These are phyloP conservation scores for Tricholoma hemisulphureum DNA, from an alignment of 768 basidiomycete genomes.

Conservation along the genomic window DNA sequence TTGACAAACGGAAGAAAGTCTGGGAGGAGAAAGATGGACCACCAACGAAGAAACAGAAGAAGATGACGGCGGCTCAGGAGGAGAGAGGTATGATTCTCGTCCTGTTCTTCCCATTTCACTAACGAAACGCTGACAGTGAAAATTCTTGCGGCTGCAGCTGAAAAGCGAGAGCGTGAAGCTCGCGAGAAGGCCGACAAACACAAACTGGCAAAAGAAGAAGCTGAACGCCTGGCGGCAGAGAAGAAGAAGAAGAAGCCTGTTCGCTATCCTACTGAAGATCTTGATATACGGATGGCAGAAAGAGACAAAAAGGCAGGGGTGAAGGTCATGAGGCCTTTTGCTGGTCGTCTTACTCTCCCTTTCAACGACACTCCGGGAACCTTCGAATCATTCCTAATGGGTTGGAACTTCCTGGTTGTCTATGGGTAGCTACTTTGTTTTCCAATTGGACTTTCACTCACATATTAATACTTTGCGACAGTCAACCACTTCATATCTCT, in stretches of 20 bases:
- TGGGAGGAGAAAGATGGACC: constrained; percentile 89
- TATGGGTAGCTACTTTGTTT: constrained; percentile 70
- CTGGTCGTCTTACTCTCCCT: constrained; percentile 61
- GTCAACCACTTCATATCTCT: constrained; percentile 85
- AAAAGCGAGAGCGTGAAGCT: constrained; percentile 68
- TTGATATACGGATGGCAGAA: constrained; percentile 76
- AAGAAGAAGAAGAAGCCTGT: constrained; percentile 88
- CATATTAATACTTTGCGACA: constrained; percentile 29
- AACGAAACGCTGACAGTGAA: constrained; percentile 21
- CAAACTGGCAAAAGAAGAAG: constrained; percentile 64
- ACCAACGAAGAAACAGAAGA: constrained; percentile 79
- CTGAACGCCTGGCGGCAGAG: constrained; percentile 67
- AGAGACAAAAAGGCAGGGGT: constrained; percentile 82
- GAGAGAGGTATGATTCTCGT: constrained; percentile 55
- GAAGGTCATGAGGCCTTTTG: constrained; percentile 62
- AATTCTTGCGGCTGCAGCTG: constrained; percentile 37
- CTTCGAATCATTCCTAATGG: constrained; percentile 86
- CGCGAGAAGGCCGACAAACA: constrained; percentile 69
- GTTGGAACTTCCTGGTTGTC: constrained; percentile 92
- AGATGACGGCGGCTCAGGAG: constrained; percentile 68
- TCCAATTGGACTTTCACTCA: constrained; percentile 5
- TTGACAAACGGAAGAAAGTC: constrained; percentile 89
- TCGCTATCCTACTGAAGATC: constrained; percentile 91
- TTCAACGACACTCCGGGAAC: constrained; percentile 61
- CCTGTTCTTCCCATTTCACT: constrained; percentile 5